Evolutionary conservation across 768 basidiomycete genomes (phyloP).

Genomic region (Megacollybia marginata): DNA sequence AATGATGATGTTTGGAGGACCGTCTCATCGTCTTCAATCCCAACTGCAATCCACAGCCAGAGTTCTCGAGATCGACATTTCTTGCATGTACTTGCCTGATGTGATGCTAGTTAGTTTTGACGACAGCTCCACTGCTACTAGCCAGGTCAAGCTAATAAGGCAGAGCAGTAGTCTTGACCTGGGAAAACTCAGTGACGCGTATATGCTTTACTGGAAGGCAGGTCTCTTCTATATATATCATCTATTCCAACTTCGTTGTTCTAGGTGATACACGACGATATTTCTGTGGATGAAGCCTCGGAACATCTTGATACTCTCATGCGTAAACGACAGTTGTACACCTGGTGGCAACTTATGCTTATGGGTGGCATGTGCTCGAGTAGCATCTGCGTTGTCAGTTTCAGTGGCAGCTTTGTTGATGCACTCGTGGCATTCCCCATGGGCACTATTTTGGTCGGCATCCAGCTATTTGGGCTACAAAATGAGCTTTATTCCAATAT

Average conservation of each 20-base stretch:
- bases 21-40: conserved; percentile 74
- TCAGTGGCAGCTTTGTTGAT: conserved; percentile 75
- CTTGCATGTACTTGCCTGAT: conserved; percentile 70
- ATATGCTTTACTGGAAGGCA: conserved; percentile 70
- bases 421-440: conserved; percentile 65
- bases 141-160: conserved; percentile 72
- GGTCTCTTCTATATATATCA: conserved; percentile 7
- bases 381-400: conserved; percentile 66
- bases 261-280: conserved; percentile 77
- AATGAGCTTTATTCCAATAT: conserved; percentile 79
- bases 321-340: conserved; percentile 56
- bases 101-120: conserved; percentile 80
- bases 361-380: conserved; percentile 75
- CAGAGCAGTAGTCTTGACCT: conserved; percentile 69
- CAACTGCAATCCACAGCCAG: conserved; percentile 75
- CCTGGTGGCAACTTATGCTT: conserved; percentile 51
- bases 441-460: conserved; percentile 63
- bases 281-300: conserved; percentile 69
- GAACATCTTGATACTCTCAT: conserved; percentile 66
- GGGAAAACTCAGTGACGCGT: conserved; percentile 65
- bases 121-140: conserved; percentile 72
- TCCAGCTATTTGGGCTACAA: conserved; percentile 64
- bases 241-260: background rate
- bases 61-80: conserved; percentile 64
- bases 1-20: conserved; percentile 88